Percentiles rank a stretch among this genome's conserved stretches.
phyloP scores from a whole-genome alignment of 2,329 filamentous ascomycete genomes.

The Fusarium camptoceras region DNA sequence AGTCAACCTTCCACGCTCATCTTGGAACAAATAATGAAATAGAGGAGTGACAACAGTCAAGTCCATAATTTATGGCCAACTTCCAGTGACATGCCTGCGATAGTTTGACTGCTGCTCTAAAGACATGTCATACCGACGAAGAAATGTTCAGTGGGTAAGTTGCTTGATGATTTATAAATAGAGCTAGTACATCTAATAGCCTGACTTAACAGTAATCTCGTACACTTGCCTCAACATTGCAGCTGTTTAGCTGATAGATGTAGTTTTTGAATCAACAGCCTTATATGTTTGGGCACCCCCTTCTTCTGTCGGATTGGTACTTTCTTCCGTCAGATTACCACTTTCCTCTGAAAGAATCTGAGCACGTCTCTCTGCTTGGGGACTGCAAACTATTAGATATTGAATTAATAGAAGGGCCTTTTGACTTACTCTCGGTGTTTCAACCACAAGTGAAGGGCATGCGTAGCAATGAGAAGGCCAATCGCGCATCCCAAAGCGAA shows the following conservation, averaged over 20 bases:
- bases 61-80: neutral
- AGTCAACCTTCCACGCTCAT: neutral
- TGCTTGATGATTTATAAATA: neutral
- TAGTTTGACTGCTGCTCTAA: neutral
- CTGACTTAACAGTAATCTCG: neutral
- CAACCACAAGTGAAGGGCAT: conserved; percentile 39
- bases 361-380: neutral
- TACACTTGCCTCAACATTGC: neutral
- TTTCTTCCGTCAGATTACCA: neutral
- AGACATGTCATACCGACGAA: neutral
- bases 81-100: neutral
- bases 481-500: conserved; percentile 54
- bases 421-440: conserved; percentile 38
- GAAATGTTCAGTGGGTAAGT: neutral
- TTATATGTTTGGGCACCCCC: neutral
- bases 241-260: neutral
- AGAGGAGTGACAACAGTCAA: neutral
- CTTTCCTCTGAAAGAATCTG: neutral
- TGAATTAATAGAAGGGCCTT: too few relatives aligned
- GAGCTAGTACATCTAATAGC: neutral
- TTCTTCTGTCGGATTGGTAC: neutral
- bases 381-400: neutral
- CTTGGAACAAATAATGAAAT: neutral
- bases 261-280: neutral
- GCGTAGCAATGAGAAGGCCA: conserved; percentile 42